A percentile compares a stretch with the other conserved stretches of the same genome.
phyloP scores from a whole-genome alignment of 192 early-diverging fungal genomes.

The Mortierella hygrophila region DNA sequence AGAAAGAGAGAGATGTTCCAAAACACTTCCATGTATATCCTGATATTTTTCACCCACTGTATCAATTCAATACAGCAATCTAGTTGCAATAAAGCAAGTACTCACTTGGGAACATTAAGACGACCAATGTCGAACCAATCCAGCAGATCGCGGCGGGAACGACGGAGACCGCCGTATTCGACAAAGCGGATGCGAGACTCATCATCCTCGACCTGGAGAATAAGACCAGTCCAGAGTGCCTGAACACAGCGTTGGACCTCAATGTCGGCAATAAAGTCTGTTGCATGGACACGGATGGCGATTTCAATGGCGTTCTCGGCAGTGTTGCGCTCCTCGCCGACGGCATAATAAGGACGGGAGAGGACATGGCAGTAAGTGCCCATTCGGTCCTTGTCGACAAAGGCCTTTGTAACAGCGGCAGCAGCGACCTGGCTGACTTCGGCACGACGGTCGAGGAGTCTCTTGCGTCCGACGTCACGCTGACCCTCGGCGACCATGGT shows the following conservation, averaged over 20 bases:
- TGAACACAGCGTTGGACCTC: constrained; percentile 55
- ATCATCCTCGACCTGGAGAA: constrained; percentile 48
- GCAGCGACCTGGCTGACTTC: constrained; percentile 39
- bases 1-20: too few species aligned
- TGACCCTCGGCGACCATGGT: constrained; percentile 38
- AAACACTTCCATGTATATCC: too few species aligned
- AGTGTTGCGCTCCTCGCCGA: constrained; percentile 36
- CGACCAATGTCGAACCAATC: constrained; percentile 52
- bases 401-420: constrained; percentile 37
- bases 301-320: constrained; percentile 53
- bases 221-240: constrained; percentile 56
- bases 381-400: constrained; percentile 53
- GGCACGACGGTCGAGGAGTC: constrained; percentile 32
- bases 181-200: constrained; percentile 43
- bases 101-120: constrained; percentile 56
- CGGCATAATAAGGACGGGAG: constrained; percentile 43
- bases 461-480: constrained; percentile 47
- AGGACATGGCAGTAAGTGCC: constrained; percentile 52
- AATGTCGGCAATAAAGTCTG: constrained; percentile 50
- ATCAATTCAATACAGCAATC: not conserved
- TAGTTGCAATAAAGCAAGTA: too few species aligned
- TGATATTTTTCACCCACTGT: too few species aligned
- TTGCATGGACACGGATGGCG: constrained; percentile 49
- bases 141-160: constrained; percentile 36
- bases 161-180: constrained; percentile 40